These are phyloP conservation scores for Cryphonectria parasitica DNA, from an alignment of 2,329 filamentous ascomycete species.

Conservation along the genomic window DNA sequence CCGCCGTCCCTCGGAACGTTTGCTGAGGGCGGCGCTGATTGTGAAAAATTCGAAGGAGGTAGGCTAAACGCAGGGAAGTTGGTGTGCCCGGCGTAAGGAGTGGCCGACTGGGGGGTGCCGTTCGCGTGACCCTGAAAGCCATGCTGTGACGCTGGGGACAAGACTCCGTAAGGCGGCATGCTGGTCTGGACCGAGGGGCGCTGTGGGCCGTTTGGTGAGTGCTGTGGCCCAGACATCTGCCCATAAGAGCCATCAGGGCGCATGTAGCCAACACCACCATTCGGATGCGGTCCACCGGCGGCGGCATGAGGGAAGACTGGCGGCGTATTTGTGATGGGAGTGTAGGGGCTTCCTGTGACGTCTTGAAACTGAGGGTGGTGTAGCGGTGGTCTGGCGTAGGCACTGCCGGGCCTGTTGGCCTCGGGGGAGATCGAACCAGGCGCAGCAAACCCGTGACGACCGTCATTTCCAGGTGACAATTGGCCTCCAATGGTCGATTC, in stretches of 20 bases:
- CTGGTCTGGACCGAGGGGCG: constrained; percentile 53
- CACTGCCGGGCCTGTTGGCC: constrained; percentile 47
- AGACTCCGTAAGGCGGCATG: constrained; percentile 53
- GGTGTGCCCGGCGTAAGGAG: constrained; percentile 60
- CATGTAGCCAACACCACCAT: constrained; percentile 50
- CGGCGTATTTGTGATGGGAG: constrained; percentile 50
- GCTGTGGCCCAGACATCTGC: constrained; percentile 38
- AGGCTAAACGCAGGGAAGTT: constrained; percentile 65
- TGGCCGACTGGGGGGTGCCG: constrained; percentile 49
- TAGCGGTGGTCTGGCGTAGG: constrained; percentile 47
- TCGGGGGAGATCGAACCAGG: constrained; percentile 53
- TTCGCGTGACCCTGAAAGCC: constrained; percentile 52
- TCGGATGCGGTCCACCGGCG: constrained; percentile 39
- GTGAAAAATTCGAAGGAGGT: constrained; percentile 61
- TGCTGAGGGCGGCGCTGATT: constrained; percentile 41
- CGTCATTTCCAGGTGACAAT: constrained; percentile 47
- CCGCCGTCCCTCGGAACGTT: constrained; percentile 41
- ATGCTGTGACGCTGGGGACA: constrained; percentile 58
- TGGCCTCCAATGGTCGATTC: constrained; percentile 65
- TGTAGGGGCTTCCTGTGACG: constrained; percentile 49
- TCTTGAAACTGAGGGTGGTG: constrained; percentile 54
- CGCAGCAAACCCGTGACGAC: constrained; percentile 45
- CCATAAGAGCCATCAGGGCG: constrained; percentile 45
- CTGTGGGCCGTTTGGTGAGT: constrained; percentile 47
- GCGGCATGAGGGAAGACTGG: constrained; percentile 42